phyloP scores from a whole-genome alignment of 352 stramenopile genomes.

The Phytophthora pini region DNA sequence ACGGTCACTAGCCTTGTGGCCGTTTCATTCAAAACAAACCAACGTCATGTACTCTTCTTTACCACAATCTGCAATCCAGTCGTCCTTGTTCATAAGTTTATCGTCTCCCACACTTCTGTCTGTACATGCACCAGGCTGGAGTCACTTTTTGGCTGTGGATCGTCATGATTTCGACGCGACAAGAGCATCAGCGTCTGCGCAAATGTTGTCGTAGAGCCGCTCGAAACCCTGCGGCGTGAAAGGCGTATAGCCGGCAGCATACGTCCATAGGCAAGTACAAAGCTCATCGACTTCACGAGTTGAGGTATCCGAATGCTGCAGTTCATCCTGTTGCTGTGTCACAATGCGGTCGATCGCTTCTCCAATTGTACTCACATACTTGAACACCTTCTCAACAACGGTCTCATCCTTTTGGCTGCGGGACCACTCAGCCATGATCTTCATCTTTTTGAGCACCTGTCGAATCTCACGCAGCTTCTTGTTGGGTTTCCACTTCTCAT shows the following conservation, averaged over 20 bases:
- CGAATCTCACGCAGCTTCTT: conserved; percentile 79
- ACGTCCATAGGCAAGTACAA: conserved; percentile 81
- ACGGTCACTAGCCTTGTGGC: conserved; percentile 17
- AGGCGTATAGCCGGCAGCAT: conserved; percentile 76
- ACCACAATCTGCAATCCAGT: conserved; percentile 12
- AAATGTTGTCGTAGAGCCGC: conserved; percentile 89
- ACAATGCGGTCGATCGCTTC: conserved; percentile 84
- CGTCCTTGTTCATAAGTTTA: conserved; percentile 34
- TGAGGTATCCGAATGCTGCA: conserved; percentile 10
- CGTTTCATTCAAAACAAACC: conserved; percentile 17
- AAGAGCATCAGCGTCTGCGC: conserved; percentile 65
- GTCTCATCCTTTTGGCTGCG: conserved; percentile 84
- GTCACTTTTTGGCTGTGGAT: not conserved
- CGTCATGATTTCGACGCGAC: conserved; percentile 36
- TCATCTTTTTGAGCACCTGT: conserved; percentile 88
- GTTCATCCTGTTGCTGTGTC: conserved; percentile 40
- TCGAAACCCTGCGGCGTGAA: conserved; percentile 82
- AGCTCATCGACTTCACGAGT: conserved; percentile 74
- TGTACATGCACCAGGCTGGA: conserved; percentile 16
- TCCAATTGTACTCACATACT: conserved; percentile 87
- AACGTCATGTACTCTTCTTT: conserved; percentile 5
- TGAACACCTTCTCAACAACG: conserved; percentile 87
- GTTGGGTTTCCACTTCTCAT: conserved; percentile 84
- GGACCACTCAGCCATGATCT: conserved; percentile 85
- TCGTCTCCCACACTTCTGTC: conserved; percentile 3